Percentiles rank a stretch among this genome's conserved stretches.
These are phyloP conservation scores for Eucalyptus curtisii DNA, from an alignment of 345 rosid species.

Conservation along the genomic window DNA sequence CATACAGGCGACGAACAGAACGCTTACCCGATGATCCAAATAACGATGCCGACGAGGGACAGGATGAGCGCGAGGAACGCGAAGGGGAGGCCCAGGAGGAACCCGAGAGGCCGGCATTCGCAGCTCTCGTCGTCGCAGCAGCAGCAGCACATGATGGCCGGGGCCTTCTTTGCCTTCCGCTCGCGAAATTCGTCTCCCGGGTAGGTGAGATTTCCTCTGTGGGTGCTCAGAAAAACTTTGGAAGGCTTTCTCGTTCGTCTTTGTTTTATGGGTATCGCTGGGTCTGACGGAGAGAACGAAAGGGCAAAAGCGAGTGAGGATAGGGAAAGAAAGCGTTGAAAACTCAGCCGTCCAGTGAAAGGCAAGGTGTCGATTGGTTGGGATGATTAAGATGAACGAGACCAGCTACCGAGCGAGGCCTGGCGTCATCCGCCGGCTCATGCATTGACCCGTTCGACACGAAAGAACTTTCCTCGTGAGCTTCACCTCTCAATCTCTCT, in stretches of 20 bases:
- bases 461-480: neutral
- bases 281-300: neutral
- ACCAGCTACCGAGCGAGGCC: neutral
- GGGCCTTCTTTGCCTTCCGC: neutral
- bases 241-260: neutral
- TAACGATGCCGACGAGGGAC: slow-evolving; percentile 34
- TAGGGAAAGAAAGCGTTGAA: neutral
- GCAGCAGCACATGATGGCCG: slow-evolving; percentile 20
- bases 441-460: neutral
- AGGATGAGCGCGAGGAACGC: slow-evolving; percentile 46
- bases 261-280: neutral
- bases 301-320: neutral
- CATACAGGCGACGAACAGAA: neutral
- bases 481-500: neutral
- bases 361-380: neutral
- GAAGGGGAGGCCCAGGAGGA: slow-evolving; percentile 56
- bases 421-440: neutral
- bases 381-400: neutral
- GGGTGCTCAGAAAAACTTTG: neutral
- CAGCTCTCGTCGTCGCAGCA: slow-evolving; percentile 26
- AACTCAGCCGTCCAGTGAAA: neutral
- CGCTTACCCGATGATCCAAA: slow-evolving; percentile 54
- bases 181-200: neutral
- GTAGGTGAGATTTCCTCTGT: neutral
- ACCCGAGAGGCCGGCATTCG: slow-evolving; percentile 55